Percentiles rank a stretch among this genome's conserved stretches.
phyloP scores from a whole-genome alignment of 352 stramenopile species.

The Elongisporangium senticosum region DNA sequence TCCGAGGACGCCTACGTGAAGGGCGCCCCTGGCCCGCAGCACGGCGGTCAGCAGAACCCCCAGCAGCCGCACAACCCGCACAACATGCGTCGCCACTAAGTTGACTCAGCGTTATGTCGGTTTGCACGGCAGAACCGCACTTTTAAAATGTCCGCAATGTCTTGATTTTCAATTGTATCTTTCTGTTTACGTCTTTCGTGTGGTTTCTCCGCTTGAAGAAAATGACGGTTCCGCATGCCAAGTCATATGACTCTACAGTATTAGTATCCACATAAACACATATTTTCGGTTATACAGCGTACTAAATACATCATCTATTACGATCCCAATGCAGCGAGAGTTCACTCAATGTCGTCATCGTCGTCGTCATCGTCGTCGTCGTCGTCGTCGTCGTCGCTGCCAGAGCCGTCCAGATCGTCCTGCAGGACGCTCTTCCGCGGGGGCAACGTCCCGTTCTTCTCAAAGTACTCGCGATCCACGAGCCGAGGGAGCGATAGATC shows the following conservation, averaged over 20 bases:
- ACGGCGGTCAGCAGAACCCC: not conserved
- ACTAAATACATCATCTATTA: not conserved
- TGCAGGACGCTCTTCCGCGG: constrained; percentile 67
- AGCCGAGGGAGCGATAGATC: constrained; percentile 93
- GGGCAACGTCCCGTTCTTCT: constrained; percentile 63
- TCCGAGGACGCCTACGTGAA: not conserved
- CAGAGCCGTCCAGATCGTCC: constrained; percentile 51
- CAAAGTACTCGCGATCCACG: constrained; percentile 79
- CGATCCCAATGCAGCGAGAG: not conserved
- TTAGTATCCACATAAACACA: not conserved
- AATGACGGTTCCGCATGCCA: no score
- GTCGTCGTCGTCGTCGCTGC: constrained; percentile 12
- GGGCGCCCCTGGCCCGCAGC: not conserved
- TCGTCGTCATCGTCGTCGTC: constrained; percentile 15
- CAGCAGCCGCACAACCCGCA: not conserved
- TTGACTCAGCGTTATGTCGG: not conserved
- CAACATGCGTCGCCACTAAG: not conserved
- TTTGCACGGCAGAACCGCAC: not conserved
- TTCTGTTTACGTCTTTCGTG: not conserved
- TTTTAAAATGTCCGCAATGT: not conserved
- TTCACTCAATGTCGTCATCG: constrained; percentile 10
- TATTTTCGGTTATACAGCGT: not conserved
- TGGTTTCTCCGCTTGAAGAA: no score
- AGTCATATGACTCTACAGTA: no score
- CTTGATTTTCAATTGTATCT: not conserved